A percentile compares a stretch with the other conserved stretches of the same genome.
Evolutionary conservation across 768 basidiomycete species (phyloP).

Genomic region (Boletus patriciae): DNA sequence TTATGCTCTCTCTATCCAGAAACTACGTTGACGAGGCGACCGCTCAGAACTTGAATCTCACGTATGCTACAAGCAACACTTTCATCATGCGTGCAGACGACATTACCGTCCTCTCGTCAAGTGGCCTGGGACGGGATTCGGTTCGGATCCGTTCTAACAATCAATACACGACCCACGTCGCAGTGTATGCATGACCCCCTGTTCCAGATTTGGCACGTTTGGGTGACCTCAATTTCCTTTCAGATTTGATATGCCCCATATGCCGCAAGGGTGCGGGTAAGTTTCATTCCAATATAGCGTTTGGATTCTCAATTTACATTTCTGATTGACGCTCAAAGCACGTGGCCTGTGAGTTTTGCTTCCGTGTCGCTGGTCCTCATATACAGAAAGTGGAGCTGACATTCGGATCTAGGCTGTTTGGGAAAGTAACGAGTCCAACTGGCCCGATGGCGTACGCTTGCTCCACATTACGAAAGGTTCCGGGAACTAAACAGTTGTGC

Average conservation of each 20-base stretch:
- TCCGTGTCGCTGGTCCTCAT: neutral
- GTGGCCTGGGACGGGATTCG: constrained; percentile 37
- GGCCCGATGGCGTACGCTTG: constrained; percentile 27
- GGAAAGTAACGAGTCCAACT: constrained; percentile 25
- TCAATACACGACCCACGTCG: constrained; percentile 36
- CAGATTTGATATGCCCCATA: constrained; percentile 37
- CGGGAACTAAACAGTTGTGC: neutral
- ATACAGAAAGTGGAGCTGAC: constrained; percentile 11
- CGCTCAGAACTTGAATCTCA: constrained; percentile 30
- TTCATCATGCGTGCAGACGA: constrained; percentile 42
- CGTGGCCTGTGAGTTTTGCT: constrained; percentile 36
- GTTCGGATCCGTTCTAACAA: constrained; percentile 34
- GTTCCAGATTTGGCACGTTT: neutral
- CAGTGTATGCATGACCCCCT: constrained; percentile 25
- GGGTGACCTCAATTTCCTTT: neutral
- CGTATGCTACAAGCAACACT: constrained; percentile 25
- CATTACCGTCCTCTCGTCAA: constrained; percentile 29
- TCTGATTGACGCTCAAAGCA: constrained; percentile 20
- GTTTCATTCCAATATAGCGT: constrained; percentile 1
- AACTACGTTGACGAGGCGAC: constrained; percentile 36
- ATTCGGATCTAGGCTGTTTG: constrained; percentile 27
- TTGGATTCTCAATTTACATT: neutral
- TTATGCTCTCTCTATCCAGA: constrained; percentile 14
- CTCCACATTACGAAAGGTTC: neutral
- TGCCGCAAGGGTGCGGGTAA: constrained; percentile 38